Base-by-base conservation (phyloP, 2,329 filamentous ascomycete genomes). In the Dactylellina cionopaga region DNA sequence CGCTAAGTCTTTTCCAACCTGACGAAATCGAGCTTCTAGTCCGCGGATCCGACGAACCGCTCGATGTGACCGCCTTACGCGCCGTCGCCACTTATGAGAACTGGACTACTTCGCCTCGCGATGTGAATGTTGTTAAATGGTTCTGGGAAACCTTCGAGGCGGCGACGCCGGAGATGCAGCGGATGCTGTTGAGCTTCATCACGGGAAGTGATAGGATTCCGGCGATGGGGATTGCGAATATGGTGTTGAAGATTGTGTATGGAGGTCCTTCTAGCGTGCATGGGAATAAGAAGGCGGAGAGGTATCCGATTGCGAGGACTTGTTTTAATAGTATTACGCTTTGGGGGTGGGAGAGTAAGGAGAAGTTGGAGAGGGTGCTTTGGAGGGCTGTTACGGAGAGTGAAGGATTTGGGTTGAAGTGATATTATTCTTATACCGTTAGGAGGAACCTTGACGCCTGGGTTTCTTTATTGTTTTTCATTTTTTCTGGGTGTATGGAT, bases 11-110 rank as follows among this genome's bases (percentile, higher is more conserved):
- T 1, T 96, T 96, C 80, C 63, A 66, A 31, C 90, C 93, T 0
- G 92, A 96, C 79, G 93, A 97, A 79, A 96, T 97, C 74, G 93
- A 96, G 79, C 85, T 96, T 2, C 85, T 96, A 0, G 86, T 97
- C 3, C 86, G 92, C 55, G 92, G 92, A 9, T 95, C 91, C 5
- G 92, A 96, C 75, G 92, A 96, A 78, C 82, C 88, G 3, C 85
- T 96, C 1, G 92, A 96, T 76, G 89, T 97, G 54, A 83, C 84
- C 2, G 89, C 90, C 2, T 82, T 97, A 25, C 85, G 88, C 66
- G 90, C 88, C 0, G 92, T 93, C 11, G 91, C 92, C 0, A 85
- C 87, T 11, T 96, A 96, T 77, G 91, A 96, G 52, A 90, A 91
- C 68, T 97, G 92, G 92, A 84, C 66, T 3, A 51, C 52, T 3